Evolutionary conservation across 257 asterid species (phyloP).

Genomic region (Perilla frutescens): DNA sequence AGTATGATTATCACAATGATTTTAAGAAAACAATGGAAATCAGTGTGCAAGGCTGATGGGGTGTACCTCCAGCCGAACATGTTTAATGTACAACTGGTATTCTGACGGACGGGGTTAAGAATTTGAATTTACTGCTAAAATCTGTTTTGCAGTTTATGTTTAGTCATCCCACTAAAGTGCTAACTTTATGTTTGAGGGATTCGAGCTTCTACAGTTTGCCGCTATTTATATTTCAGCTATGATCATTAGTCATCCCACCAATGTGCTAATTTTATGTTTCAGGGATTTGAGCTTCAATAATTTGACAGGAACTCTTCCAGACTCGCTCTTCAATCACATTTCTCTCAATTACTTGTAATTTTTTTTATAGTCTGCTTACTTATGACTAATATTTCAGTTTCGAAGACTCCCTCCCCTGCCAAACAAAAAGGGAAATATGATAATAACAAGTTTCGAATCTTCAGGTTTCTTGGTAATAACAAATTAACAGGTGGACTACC

Average conservation of each 20-base stretch:
- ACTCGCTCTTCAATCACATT: constrained; percentile 58
- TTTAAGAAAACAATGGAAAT: not conserved
- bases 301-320: constrained; percentile 65
- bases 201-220: no score
- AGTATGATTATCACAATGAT: constrained; percentile 37
- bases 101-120: no score
- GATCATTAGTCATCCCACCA: not conserved
- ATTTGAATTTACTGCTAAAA: no score
- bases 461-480: constrained; percentile 90
- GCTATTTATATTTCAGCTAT: no score
- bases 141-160: no score
- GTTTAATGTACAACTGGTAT: no score
- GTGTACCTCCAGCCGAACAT: no score
- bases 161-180: no score
- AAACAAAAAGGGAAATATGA: not conserved
- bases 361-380: constrained; percentile 4
- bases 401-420: not conserved
- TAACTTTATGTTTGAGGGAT: no score
- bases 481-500: constrained; percentile 66
- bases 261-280: constrained; percentile 34
- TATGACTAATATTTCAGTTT: not conserved
- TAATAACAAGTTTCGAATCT: constrained; percentile 8
- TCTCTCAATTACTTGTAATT: constrained; percentile 60
- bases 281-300: constrained; percentile 96
- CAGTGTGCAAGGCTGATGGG: no score